Conservation (phyloP, 441 rosid genomes). For the Eruca vesicaria region DNA sequence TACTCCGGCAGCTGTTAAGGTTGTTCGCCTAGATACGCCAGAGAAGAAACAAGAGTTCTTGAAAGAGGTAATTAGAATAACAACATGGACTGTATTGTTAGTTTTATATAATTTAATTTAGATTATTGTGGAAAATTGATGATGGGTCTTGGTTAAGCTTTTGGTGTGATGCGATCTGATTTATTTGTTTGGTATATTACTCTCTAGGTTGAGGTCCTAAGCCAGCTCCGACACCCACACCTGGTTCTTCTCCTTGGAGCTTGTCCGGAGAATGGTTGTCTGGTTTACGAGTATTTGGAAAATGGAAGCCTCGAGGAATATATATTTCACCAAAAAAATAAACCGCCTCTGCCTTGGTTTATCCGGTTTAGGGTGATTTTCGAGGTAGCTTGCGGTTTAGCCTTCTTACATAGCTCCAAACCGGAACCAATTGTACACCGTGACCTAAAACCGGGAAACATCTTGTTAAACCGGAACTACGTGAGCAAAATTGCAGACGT, state of each 20-base stretch:
- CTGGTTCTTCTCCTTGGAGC: constrained; percentile 87
- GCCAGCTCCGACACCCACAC: constrained; percentile 79
- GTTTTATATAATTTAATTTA: too few species aligned
- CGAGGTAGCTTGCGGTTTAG: constrained; percentile 83
- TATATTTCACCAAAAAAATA: constrained; percentile 51
- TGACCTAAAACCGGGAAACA: constrained; percentile 80
- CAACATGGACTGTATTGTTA: too few species aligned
- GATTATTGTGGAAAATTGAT: not conserved
- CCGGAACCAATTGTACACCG: constrained; percentile 88
- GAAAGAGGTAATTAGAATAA: constrained; percentile 54
- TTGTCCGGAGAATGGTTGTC: constrained; percentile 83
- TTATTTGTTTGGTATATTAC: not conserved
- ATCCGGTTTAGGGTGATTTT: constrained; percentile 64
- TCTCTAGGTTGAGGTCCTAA: constrained; percentile 76
- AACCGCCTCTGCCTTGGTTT: constrained; percentile 82
- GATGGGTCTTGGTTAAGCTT: too few species aligned
- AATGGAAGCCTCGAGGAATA: constrained; percentile 84
- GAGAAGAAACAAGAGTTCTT: constrained; percentile 74
- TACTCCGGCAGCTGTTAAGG: constrained; percentile 85
- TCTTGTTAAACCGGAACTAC: constrained; percentile 68
- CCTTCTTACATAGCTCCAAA: constrained; percentile 90
- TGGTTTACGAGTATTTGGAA: constrained; percentile 87
- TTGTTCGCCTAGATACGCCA: constrained; percentile 50
- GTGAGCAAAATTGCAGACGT: constrained; percentile 89
- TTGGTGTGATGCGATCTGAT: constrained; percentile 7